phyloP scores from a whole-genome alignment of 345 rosid species.

The Acer yangbiense region DNA sequence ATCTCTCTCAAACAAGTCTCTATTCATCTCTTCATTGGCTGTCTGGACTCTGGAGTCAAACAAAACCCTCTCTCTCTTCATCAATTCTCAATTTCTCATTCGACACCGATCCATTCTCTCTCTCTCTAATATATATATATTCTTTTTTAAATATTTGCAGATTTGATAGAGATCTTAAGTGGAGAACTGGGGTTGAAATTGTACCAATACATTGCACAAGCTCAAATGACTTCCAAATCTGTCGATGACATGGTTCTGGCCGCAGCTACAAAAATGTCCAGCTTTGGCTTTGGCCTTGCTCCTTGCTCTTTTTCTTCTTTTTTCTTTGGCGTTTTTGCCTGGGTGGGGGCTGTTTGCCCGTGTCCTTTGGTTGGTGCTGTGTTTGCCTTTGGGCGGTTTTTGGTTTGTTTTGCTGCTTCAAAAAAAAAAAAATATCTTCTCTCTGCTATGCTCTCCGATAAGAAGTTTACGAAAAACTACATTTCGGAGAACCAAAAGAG shows the following conservation, averaged over 20 bases:
- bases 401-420: no score
- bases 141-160: constrained; percentile 33
- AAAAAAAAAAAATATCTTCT: constrained; percentile 72
- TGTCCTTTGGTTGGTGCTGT: no score
- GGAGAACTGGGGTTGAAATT: constrained; percentile 66
- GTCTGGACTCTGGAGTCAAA: no score
- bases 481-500: constrained; percentile 59
- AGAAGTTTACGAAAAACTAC: constrained; percentile 63
- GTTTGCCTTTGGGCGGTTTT: no score
- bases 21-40: no score
- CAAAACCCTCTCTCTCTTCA: no score
- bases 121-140: constrained; percentile 12
- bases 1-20: no score
- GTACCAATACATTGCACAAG: constrained; percentile 62
- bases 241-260: constrained; percentile 65
- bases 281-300: constrained; percentile 82
- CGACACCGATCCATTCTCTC: no score
- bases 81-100: no score
- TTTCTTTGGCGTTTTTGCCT: no score
- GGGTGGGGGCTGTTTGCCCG: no score
- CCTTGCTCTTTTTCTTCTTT: no score
- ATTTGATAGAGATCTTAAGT: constrained; percentile 77
- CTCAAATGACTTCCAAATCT: constrained; percentile 64
- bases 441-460: constrained; percentile 67
- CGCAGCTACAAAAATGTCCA: constrained; percentile 85